Evolutionary conservation across 1,139 yeast species (phyloP), one percentile per base, ranked within the genome.

Genomic region (Diutina mesorugosa): DNA sequence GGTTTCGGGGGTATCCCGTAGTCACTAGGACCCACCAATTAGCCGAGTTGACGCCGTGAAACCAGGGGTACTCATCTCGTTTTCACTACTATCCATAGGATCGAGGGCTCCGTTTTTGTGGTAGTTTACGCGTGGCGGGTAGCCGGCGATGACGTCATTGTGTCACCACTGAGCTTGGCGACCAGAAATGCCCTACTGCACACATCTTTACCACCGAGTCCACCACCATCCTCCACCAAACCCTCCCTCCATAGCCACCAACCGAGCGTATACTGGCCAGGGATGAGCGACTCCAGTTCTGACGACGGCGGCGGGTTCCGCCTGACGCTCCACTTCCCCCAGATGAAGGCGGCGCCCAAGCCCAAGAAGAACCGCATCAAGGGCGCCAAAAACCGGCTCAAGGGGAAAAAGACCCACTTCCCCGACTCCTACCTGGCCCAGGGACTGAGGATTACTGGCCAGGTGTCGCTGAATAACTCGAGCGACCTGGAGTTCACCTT

Each of bases 281-380:
- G n/a, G 6, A 50, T 50, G 53, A 32, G 45, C 35, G 45, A 50
- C 9, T 6, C 45, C 45, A 50, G 53, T 32, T 32, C 45, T 7
- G 53, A 50, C 16, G 53, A 50, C n/a, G 53, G 28, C n/a, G 28
- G 18, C 12, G 53, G 53, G 53, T 50, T 50, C 45, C 53, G 32
- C n/a, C 32, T 32, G 28, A 12, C 28, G 21, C 53, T 50, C 32
- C 41, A 32, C 26, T 50, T 50, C 45, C 53, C 53, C 45, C 41
- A 50, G 29, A 18, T 50, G 41, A 30, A 32, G 29, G 41, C 14
- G 28, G 26, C 52, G 10, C 16, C 32, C 18, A 38, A 29, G 18
- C 12, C 16, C 6, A 50, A 50, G 29, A 29, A 29, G 51, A 32
- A 18, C 29, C 26, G 16, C 10, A 32, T 50, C 45, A 50, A 50